Percentiles rank a stretch among this genome's conserved stretches.
phyloP scores from a whole-genome alignment of 2,329 filamentous ascomycete species.

The Tetracladium maxilliforme region DNA sequence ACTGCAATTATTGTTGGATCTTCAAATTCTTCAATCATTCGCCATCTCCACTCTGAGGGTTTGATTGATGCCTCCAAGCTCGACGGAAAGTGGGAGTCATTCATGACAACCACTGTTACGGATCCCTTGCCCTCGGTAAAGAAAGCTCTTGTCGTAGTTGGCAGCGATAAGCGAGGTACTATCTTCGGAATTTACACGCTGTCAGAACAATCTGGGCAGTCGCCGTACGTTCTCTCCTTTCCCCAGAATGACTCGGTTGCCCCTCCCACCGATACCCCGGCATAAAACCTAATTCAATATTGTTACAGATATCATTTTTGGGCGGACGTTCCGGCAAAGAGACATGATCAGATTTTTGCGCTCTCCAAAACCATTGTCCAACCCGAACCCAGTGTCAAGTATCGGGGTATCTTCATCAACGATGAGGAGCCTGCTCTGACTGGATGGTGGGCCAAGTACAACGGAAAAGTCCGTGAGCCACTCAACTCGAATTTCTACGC shows the following conservation, averaged over 20 bases:
- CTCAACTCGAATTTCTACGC: slow-evolving; percentile 43
- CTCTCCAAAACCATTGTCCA: slow-evolving; percentile 38
- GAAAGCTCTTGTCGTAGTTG: slow-evolving; percentile 37
- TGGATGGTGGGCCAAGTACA: slow-evolving; percentile 38
- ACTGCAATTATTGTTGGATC: too few relatives aligned
- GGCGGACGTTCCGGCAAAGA: slow-evolving; percentile 42
- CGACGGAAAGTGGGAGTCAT: slow-evolving; percentile 42
- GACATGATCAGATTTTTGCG: slow-evolving; percentile 37
- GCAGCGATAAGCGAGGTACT: slow-evolving; percentile 40
- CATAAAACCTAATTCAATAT: too few relatives aligned
- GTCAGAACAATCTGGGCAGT: slow-evolving; percentile 47
- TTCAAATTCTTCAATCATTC: slow-evolving; percentile 33
- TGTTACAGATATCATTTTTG: slow-evolving; percentile 56
- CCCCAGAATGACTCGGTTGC: too few relatives aligned
- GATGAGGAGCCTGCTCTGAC: slow-evolving; percentile 52
- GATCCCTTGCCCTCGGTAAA: slow-evolving; percentile 27
- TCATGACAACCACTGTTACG: slow-evolving; percentile 31
- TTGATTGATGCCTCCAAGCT: slow-evolving; percentile 31
- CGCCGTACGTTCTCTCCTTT: slow-evolving; percentile 26
- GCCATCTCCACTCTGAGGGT: slow-evolving; percentile 23
- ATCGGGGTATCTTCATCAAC: slow-evolving; percentile 57
- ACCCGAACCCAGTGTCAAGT: slow-evolving; percentile 46
- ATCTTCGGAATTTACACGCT: slow-evolving; percentile 45
- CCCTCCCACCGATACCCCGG: too few relatives aligned
- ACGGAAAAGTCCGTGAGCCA: slow-evolving; percentile 24